These are phyloP conservation scores for Penicillium turbatum DNA, from an alignment of 495 filamentous ascomycete genomes.

Conservation along the genomic window DNA sequence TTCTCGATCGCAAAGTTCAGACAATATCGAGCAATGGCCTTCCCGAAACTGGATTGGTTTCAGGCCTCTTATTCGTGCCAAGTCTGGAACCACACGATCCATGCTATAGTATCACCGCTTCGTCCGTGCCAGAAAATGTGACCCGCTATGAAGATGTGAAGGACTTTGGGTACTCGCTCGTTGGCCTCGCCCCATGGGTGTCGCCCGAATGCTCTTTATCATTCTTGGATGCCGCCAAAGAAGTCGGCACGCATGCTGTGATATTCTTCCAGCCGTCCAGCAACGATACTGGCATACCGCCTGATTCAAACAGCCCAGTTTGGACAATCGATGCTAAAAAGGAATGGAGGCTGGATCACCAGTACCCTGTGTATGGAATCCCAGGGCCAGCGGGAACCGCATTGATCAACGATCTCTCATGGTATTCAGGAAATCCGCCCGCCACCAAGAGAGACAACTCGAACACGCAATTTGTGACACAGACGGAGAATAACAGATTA, in stretches of 20 bases:
- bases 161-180: slow-evolving; percentile 46
- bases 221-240: slow-evolving; percentile 60
- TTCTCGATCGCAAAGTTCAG: slow-evolving; percentile 56
- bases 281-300: slow-evolving; percentile 55
- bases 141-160: slow-evolving; percentile 68
- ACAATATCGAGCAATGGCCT: slow-evolving; percentile 64
- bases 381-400: slow-evolving; percentile 57
- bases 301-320: slow-evolving; percentile 47
- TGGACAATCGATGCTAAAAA: slow-evolving; percentile 66
- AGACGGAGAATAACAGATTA: slow-evolving; percentile 52
- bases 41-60: slow-evolving; percentile 50
- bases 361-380: slow-evolving; percentile 82
- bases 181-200: slow-evolving; percentile 90
- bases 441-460: slow-evolving; percentile 21
- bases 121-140: slow-evolving; percentile 66
- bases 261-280: slow-evolving; percentile 67
- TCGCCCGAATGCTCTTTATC: slow-evolving; percentile 60
- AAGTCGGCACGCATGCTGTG: slow-evolving; percentile 57
- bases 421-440: slow-evolving; percentile 69
- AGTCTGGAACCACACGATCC: slow-evolving; percentile 50
- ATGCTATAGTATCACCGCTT: slow-evolving; percentile 55
- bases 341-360: slow-evolving; percentile 58
- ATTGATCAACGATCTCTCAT: slow-evolving; percentile 66
- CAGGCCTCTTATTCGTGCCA: slow-evolving; percentile 81
- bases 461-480: slow-evolving; percentile 20